These are phyloP conservation scores for Boletus rufocinnamomeus DNA, from an alignment of 768 basidiomycete genomes.

Conservation along the genomic window DNA sequence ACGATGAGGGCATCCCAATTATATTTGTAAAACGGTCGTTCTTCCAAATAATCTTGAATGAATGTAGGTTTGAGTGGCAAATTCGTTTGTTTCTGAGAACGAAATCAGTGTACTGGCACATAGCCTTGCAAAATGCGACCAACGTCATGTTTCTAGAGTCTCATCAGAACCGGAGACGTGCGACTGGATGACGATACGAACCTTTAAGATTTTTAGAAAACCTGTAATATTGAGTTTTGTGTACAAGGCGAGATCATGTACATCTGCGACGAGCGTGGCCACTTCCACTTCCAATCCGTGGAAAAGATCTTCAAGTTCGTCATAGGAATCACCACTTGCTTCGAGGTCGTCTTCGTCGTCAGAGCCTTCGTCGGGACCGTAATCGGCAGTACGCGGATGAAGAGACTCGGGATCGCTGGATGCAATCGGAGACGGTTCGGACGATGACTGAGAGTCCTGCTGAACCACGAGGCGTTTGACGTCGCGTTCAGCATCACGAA, in stretches of 20 bases:
- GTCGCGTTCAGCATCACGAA: constrained; percentile 78
- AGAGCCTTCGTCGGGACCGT: constrained; percentile 66
- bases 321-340: constrained; percentile 56
- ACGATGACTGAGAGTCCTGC: constrained; percentile 37
- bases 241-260: constrained; percentile 88
- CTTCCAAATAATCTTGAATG: constrained; percentile 88
- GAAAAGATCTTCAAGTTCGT: constrained; percentile 84
- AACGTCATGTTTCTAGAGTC: constrained; percentile 87
- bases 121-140: constrained; percentile 18
- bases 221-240: constrained; percentile 98
- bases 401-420: constrained; percentile 60
- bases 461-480: constrained; percentile 76
- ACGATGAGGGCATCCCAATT: constrained; percentile 96
- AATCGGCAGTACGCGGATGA: constrained; percentile 42
- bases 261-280: constrained; percentile 90
- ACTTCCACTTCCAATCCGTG: constrained; percentile 90
- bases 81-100: constrained; percentile 85
- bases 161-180: constrained; percentile 9
- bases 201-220: constrained; percentile 98
- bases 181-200: constrained; percentile 29
- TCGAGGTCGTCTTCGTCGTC: constrained; percentile 55
- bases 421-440: constrained; percentile 27
- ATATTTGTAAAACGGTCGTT: constrained; percentile 94
- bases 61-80: constrained; percentile 82
- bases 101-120: constrained; percentile 12